Conservation (phyloP, 2,329 filamentous ascomycete species). For the Xylaria sp. region DNA sequence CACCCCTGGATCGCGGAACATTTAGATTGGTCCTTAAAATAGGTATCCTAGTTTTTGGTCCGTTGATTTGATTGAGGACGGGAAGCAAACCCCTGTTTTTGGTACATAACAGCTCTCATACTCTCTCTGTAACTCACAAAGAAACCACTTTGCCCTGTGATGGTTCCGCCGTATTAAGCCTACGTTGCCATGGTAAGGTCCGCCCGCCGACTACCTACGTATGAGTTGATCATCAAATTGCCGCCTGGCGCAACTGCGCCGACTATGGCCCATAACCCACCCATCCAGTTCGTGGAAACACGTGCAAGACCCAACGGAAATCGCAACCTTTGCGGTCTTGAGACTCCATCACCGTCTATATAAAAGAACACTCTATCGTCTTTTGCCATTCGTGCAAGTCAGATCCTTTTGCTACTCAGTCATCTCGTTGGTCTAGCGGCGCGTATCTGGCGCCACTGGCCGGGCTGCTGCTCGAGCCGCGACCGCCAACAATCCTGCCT, state of each 20-base stretch:
- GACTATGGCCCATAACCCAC: conserved; percentile 2
- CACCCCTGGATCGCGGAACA: neutral
- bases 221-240: conserved; percentile 6
- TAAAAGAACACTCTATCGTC: conserved; percentile 20
- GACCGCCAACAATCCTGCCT: conserved; percentile 37
- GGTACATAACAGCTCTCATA: neutral
- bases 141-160: neutral
- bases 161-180: neutral
- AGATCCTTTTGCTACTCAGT: conserved; percentile 27
- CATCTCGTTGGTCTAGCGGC: conserved; percentile 38
- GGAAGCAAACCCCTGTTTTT: neutral
- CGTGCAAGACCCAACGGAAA: conserved; percentile 11
- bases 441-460: conserved; percentile 36
- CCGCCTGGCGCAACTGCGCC: conserved; percentile 2
- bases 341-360: conserved; percentile 26
- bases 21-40: neutral
- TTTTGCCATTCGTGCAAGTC: conserved; percentile 16
- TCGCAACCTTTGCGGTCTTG: conserved; percentile 17
- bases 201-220: neutral
- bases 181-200: neutral
- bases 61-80: neutral
- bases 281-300: conserved; percentile 4
- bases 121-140: neutral
- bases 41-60: neutral
- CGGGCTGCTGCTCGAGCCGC: conserved; percentile 32